Base-by-base conservation (phyloP, 192 early-diverging fungal species). In the Backusella circina region DNA sequence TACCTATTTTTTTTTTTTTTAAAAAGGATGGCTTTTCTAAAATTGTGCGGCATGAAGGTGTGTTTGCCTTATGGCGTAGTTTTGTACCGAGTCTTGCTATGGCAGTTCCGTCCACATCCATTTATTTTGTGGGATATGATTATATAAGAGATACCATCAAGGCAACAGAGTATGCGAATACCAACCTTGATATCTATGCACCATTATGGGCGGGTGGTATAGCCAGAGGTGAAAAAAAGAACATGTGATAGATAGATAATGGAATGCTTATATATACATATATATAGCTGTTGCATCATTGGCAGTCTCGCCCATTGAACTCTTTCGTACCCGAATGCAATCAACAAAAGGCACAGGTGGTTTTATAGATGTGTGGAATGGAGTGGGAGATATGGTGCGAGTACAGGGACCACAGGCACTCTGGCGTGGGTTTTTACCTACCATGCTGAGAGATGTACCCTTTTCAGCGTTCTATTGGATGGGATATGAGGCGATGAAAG, bases 81-180 rank as follows among this genome's bases (percentile, higher is more conserved):
- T 84, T 99, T 37, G 85, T 89, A 28, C 95, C 97, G 2, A 93
- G 96, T 6, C 80, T 99, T 72, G 85, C 92, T 33, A 96, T 97
- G 88, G 95, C 95, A 5, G 87, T 94, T 1, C 97, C 97, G 0
- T 90, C 95, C 1, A 97, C 95, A 0, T 90, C 96, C 33, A 90
- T 98, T 31, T 99, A 99, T 79, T 99, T 96, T 85, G 90, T 95
- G 3, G 97, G 96, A 10, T 99, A 99, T 78, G 97, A 99, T 81
- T 86, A 90, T 35, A 76, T 97, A 30, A 87, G 93, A 57, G 92
- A 93, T 73, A 72, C 79, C 57, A 73, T 85, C 9, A 61, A 79
- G 80, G n/a, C 68, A 65, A 44, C 71, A 75, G 26, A 77, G 50
- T 68, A 69, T 73, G 65, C 75, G 16, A 36, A 83, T 64, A 68